Evolutionary conservation across 1,284 basidiomycete species (phyloP).

Genomic region (Takashimella koratensis): DNA sequence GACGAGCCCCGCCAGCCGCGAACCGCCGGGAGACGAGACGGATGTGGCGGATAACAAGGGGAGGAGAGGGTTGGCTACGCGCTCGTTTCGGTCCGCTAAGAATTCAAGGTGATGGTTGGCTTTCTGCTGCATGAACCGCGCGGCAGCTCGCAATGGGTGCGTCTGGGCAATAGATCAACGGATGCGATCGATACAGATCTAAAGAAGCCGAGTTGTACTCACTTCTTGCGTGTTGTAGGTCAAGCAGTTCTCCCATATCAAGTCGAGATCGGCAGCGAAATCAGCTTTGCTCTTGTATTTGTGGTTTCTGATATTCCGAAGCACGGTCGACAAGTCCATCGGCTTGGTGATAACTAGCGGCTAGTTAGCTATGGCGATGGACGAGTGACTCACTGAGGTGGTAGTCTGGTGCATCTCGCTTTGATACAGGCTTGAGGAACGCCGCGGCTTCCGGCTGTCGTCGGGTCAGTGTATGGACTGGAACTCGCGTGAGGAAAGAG

Average conservation of each 20-base stretch:
- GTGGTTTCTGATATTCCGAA: conserved; percentile 84
- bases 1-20: too few relatives aligned
- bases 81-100: conserved; percentile 81
- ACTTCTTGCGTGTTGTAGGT: conserved; percentile 88
- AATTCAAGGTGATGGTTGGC: conserved; percentile 78
- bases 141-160: conserved; percentile 77
- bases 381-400: conserved; percentile 62
- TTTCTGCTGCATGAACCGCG: conserved; percentile 67
- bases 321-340: conserved; percentile 92
- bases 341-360: conserved; percentile 73
- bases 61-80: conserved; percentile 51
- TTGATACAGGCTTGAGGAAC: conserved; percentile 84
- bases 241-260: conserved; percentile 96
- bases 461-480: conserved; percentile 51
- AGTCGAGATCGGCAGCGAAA: conserved; percentile 87
- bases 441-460: conserved; percentile 75
- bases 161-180: conserved; percentile 48
- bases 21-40: conserved; percentile 7
- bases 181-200: too few relatives aligned
- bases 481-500: conserved; percentile 3
- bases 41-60: conserved; percentile 56
- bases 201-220: conserved; percentile 30
- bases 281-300: conserved; percentile 90
- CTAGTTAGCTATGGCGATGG: conserved; percentile 7
- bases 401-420: conserved; percentile 82